Base-by-base conservation (phyloP, 495 filamentous ascomycete species). In the Pyrenula aspistea region DNA sequence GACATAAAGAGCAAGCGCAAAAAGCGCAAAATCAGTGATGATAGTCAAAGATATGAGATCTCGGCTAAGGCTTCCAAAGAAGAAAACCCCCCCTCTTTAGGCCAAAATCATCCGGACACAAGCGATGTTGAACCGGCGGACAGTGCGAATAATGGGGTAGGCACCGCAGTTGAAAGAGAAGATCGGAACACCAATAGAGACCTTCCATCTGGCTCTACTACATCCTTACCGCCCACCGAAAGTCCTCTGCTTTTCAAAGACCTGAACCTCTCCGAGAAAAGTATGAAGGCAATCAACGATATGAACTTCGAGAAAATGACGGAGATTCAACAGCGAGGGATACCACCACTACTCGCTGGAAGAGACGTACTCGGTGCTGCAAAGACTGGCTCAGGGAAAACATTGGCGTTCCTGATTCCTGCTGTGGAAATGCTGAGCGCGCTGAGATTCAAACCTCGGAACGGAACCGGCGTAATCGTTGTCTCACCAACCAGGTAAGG, bases 281-380 rank as follows among this genome's bases (percentile, higher is more conserved):
- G 91, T 1, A 85, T 88, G 76, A 81, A 88, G 70, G 92, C 87
- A 11, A 92, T 98, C 57, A 75, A 83, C 54, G 89, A 85, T 21
- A 95, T 98, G 91, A 84, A 85, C 2, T 96, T 96, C 67, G 83
- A 87, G 64, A 89, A 79, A 19, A 95, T 98, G 93, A 97, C 93
- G 1, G 90, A 95, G 67, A 96, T 98, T 59, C 93, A 98, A 67
- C 81, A 84, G 57, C 78, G 87, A 59, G 88, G 84, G 3, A 95
- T 96, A 49, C 92, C 93, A 1, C 89, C 91, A 3, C 71, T 93
- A 21, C 76, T 96, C 58, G 89, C 91, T 47, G 93, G 93, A 24
- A 83, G 86, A 65, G 93, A 98, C 73, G 90, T 98, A 24, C 81
- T 98, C 24, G 93, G 94, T 61, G 93, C 93, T 24, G 93, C 93